Evolutionary conservation across 140 eudicot species (phyloP).

Genomic region (Senecio squalidus): DNA sequence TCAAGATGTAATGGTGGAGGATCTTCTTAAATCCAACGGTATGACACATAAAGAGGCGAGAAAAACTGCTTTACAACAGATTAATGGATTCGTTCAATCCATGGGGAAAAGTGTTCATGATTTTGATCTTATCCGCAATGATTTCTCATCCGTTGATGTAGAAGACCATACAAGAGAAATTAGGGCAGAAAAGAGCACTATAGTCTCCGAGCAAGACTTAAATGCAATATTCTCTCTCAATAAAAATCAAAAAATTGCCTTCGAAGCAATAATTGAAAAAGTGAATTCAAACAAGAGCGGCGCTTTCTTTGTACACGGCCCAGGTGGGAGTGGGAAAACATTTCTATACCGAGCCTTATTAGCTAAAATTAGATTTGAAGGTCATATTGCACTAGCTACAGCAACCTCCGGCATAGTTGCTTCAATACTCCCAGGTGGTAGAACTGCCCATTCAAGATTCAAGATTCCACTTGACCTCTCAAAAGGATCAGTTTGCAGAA

Average conservation of each 20-base stretch:
- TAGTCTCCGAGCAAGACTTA: not conserved
- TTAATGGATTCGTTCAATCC: not conserved
- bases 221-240: no score
- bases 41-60: not conserved
- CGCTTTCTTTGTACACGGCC: conserved; percentile 6
- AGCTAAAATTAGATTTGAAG: not conserved
- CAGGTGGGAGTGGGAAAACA: conserved; percentile 19
- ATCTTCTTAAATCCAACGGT: no score
- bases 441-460: conserved; percentile 21
- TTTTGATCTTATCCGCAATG: not conserved
- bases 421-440: conserved; percentile 1
- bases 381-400: not conserved
- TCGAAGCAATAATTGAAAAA: no score
- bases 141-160: not conserved
- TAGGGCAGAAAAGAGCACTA: not conserved
- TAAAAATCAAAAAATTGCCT: no score
- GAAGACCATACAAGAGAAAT: not conserved
- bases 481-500: not conserved
- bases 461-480: not conserved
- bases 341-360: conserved; percentile 15
- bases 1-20: conserved; percentile 7
- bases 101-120: not conserved
- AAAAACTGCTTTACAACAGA: not conserved
- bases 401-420: conserved; percentile 23
- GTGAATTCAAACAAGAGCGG: no score